Conservation (phyloP, 208 protist genomes). For the Leishmania arabica region DNA sequence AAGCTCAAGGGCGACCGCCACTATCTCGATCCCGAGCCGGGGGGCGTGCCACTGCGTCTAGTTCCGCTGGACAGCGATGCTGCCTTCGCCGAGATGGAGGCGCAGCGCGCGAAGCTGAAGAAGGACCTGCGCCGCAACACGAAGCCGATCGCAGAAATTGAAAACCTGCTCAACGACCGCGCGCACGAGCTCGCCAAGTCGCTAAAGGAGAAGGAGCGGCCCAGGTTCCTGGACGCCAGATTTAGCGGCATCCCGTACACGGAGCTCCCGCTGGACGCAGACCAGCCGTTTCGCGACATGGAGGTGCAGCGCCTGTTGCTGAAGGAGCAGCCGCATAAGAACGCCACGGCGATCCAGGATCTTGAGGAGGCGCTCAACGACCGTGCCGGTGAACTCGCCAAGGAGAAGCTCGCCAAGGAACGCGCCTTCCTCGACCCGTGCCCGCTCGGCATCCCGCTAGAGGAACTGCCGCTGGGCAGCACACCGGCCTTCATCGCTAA, state of each 20-base stretch:
- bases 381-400: slow-evolving; percentile 62
- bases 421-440: slow-evolving; percentile 65
- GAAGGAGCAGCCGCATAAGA: slow-evolving; percentile 45
- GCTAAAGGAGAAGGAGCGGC: slow-evolving; percentile 61
- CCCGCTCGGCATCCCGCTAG: slow-evolving; percentile 63
- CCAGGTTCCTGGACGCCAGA: slow-evolving; percentile 57
- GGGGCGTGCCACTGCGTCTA: slow-evolving; percentile 61
- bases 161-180: slow-evolving; percentile 62
- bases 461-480: slow-evolving; percentile 65
- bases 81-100: slow-evolving; percentile 53
- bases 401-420: slow-evolving; percentile 53
- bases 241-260: slow-evolving; percentile 53
- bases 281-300: slow-evolving; percentile 64
- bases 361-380: slow-evolving; percentile 76
- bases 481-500: slow-evolving; percentile 51
- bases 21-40: slow-evolving; percentile 65
- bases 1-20: slow-evolving; percentile 53
- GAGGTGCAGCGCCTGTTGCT: slow-evolving; percentile 60
- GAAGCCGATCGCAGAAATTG: slow-evolving; percentile 53
- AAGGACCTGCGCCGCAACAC: slow-evolving; percentile 51
- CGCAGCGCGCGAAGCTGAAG: slow-evolving; percentile 55
- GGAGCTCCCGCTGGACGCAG: slow-evolving; percentile 58
- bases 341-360: slow-evolving; percentile 53
- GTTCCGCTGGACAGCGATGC: slow-evolving; percentile 55
- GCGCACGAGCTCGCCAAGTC: slow-evolving; percentile 53